These are phyloP conservation scores for Cutaneotrichosporon cavernicola DNA, from an alignment of 1,284 basidiomycete species.

Conservation along the genomic window DNA sequence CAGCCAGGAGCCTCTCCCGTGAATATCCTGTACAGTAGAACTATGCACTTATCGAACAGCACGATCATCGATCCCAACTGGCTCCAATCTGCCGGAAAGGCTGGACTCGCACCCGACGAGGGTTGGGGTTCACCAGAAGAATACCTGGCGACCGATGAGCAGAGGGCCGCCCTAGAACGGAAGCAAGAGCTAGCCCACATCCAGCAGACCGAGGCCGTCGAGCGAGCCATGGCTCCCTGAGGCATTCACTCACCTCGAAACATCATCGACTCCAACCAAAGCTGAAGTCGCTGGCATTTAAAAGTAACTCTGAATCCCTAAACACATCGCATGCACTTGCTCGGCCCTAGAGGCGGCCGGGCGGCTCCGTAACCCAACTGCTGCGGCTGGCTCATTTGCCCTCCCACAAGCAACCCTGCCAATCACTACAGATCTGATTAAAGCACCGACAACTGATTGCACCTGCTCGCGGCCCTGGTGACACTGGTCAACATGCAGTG, in stretches of 20 bases:
- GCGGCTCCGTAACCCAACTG: not conserved
- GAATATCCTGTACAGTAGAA: conserved; percentile 15
- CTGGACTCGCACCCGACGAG: conserved; percentile 2
- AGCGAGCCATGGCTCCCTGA: conserved; percentile 7
- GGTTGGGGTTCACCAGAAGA: conserved; percentile 5
- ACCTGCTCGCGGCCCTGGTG: no score
- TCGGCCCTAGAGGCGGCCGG: conserved; percentile 8
- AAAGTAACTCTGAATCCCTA: conserved; percentile 6
- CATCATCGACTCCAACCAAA: conserved; percentile 25
- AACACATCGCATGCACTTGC: conserved; percentile 9
- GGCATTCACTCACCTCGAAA: conserved; percentile 44
- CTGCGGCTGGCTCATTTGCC: not conserved
- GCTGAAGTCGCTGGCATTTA: not conserved
- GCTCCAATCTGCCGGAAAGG: conserved; percentile 2
- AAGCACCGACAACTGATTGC: no score
- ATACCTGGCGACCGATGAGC: not conserved
- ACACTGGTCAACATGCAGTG: no score
- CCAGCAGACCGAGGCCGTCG: not conserved
- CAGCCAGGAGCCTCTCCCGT: conserved; percentile 30
- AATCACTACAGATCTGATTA: no score
- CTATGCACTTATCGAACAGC: conserved; percentile 11
- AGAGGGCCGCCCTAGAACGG: not conserved
- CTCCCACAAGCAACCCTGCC: no score
- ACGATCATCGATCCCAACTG: conserved; percentile 8
- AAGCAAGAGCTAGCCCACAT: conserved; percentile 2